Conservation (phyloP, 306 rosid genomes). For the Gleditsia sinensis region DNA sequence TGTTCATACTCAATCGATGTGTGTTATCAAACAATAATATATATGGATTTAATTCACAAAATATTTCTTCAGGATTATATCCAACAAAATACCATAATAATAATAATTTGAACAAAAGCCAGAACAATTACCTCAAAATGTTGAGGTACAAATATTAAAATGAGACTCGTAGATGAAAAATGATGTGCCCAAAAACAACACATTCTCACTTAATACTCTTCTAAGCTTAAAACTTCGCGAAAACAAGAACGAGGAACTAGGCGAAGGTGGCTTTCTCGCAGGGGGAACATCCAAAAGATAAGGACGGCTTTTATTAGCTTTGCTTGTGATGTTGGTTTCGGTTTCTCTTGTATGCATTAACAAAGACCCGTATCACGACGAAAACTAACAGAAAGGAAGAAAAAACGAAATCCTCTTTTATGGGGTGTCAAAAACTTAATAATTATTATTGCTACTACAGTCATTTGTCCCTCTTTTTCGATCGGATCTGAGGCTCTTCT, state of each 20-base stretch:
- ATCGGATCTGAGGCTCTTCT: constrained; percentile 79
- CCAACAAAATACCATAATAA: background rate
- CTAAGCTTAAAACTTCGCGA: constrained; percentile 4
- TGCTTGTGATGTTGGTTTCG: constrained; percentile 50
- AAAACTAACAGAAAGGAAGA: constrained; percentile 30
- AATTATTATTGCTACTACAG: constrained; percentile 14
- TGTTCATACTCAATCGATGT: background rate
- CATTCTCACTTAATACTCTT: background rate
- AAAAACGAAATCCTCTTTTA: background rate
- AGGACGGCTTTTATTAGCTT: constrained; percentile 46
- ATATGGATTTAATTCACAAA: too few relatives aligned
- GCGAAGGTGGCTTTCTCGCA: constrained; percentile 17
- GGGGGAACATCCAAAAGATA: constrained; percentile 45
- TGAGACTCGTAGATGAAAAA: background rate
- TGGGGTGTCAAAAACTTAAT: background rate
- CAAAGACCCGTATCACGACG: constrained; percentile 38
- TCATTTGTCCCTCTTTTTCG: constrained; percentile 48
- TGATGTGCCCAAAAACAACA: background rate
- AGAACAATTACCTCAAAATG: background rate
- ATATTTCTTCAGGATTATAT: constrained; percentile 6
- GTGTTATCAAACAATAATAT: background rate
- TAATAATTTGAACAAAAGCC: background rate
- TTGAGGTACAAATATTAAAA: too few relatives aligned
- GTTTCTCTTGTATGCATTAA: constrained; percentile 40
- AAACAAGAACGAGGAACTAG: constrained; percentile 38